These are phyloP conservation scores for Metschnikowia santaceciliae DNA, from an alignment of 805 yeast genomes.

Conservation along the genomic window DNA sequence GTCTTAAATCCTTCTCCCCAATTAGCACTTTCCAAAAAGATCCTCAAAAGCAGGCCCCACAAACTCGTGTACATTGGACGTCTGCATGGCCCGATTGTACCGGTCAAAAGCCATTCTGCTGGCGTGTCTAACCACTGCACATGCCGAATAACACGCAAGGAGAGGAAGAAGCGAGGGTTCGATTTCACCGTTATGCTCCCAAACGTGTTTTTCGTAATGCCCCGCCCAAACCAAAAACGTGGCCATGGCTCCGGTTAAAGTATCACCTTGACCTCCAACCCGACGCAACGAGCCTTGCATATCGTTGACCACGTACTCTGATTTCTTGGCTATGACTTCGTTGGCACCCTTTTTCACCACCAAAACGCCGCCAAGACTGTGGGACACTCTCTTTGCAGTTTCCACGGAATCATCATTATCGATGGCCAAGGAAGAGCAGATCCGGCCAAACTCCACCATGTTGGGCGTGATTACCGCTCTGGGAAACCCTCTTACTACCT, in stretches of 20 bases:
- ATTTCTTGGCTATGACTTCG: conserved; percentile 61
- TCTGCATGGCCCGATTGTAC: conserved; percentile 76
- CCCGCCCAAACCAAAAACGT: conserved; percentile 77
- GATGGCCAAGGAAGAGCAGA: conserved; percentile 49
- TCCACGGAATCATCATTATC: conserved; percentile 22
- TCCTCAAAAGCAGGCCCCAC: conserved; percentile 62
- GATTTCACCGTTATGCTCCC: conserved; percentile 44
- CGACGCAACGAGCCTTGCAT: conserved; percentile 68
- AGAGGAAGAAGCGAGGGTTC: conserved; percentile 30
- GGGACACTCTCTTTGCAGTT: conserved; percentile 43
- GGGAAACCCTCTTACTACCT: conserved; percentile 48
- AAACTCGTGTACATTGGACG: conserved; percentile 70
- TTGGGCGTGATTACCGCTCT: conserved; percentile 85
- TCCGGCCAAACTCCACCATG: conserved; percentile 73
- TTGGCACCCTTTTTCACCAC: conserved; percentile 68
- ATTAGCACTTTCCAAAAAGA: conserved; percentile 27
- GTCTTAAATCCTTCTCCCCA: not conserved
- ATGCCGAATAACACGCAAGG: conserved; percentile 70
- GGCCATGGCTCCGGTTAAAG: conserved; percentile 81
- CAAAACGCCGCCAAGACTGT: conserved; percentile 50
- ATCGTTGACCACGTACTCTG: conserved; percentile 37
- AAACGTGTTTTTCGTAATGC: conserved; percentile 54
- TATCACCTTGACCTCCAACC: conserved; percentile 97
- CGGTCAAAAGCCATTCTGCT: conserved; percentile 59
- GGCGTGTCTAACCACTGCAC: conserved; percentile 62